phyloP scores from a whole-genome alignment of 805 yeast genomes.

The Candida pini region DNA sequence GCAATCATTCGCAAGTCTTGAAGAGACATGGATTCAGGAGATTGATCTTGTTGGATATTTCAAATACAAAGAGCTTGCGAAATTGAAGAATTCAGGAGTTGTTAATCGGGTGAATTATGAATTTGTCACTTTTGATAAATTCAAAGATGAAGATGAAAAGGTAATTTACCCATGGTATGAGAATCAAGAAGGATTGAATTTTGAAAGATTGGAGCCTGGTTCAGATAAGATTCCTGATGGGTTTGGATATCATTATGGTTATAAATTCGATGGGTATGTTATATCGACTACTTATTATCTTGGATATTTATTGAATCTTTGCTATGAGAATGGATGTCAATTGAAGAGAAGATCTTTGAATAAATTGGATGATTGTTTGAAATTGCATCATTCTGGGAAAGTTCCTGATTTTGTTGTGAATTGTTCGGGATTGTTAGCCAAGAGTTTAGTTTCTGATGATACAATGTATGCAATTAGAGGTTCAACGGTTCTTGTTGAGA shows the following conservation, averaged over 20 bases:
- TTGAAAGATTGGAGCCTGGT: slow-evolving; percentile 25
- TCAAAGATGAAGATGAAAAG: slow-evolving; percentile 6
- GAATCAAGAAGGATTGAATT: slow-evolving; percentile 36
- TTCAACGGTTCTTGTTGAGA: slow-evolving; percentile 49
- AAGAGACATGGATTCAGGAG: slow-evolving; percentile 27
- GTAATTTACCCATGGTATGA: slow-evolving; percentile 45
- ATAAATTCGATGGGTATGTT: slow-evolving; percentile 33
- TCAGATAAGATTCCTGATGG: slow-evolving; percentile 31
- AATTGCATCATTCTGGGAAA: slow-evolving; percentile 31
- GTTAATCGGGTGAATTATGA: slow-evolving; percentile 17
- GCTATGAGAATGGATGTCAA: slow-evolving; percentile 34
- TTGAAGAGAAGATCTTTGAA: slow-evolving; percentile 38
- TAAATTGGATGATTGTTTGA: slow-evolving; percentile 45
- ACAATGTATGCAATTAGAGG: slow-evolving; percentile 52
- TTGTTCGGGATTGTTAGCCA: slow-evolving; percentile 49
- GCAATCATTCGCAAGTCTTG: slow-evolving; percentile 51
- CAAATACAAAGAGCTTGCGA: slow-evolving; percentile 40
- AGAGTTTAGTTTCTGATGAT: slow-evolving; percentile 36
- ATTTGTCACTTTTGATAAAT: slow-evolving; percentile 16
- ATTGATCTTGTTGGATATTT: slow-evolving; percentile 45
- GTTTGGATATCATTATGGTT: slow-evolving; percentile 33
- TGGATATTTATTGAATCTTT: slow-evolving; percentile 32
- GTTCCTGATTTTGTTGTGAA: slow-evolving; percentile 50
- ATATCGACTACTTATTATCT: slow-evolving; percentile 26
- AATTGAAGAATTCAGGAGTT: slow-evolving; percentile 47